Base-by-base conservation (phyloP, 78 protist species). In the Dictyostelium capitatum region DNA sequence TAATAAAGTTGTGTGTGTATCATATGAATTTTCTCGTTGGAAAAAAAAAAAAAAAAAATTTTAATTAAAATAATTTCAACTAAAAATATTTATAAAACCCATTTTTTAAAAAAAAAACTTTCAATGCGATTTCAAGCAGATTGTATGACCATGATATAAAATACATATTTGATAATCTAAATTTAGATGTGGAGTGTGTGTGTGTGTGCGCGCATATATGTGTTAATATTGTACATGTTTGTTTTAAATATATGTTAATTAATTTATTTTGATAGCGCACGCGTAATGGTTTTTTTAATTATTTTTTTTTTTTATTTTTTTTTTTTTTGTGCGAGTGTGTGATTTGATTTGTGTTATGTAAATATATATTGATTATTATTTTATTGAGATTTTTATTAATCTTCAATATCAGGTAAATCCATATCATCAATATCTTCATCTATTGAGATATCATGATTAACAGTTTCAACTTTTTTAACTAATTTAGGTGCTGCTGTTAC, bases 321-420 rank as follows among this genome's bases (percentile, higher is more conserved):
- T 17, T 4, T 19, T 56, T 20, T 19, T 56, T 56, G 17, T 56
- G 6, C 19, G 12, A 19, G 6, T 56, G 17, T 20, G 11, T 56
- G 17, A 11, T 56, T 54, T 54, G 0, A 3, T 8, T 54, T 17
- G 4, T 54, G 12, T 54, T 8, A n/a, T n/a, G n/a, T n/a, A n/a
- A n/a, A n/a, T n/a, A n/a, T n/a, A n/a, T n/a, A n/a, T n/a, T n/a
- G n/a, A n/a, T 54, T 54, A 54, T 54, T 54, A 19, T 54, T 54
- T 51, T 51, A 51, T 51, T 51, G 8, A 1, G 17, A 9, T 56
- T 59, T 59, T 59, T 59, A 23, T 67, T 67, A 67, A 67, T 67
- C 75, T 32, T 67, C 75, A 67, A 67, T 67, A 32, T 67, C 75
- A 30, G 75, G 75, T 67, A 67, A 67, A 67, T 67, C 75, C 15